Base-by-base conservation (phyloP, 2,329 filamentous ascomycete genomes). In the Didymella arachidicola region DNA sequence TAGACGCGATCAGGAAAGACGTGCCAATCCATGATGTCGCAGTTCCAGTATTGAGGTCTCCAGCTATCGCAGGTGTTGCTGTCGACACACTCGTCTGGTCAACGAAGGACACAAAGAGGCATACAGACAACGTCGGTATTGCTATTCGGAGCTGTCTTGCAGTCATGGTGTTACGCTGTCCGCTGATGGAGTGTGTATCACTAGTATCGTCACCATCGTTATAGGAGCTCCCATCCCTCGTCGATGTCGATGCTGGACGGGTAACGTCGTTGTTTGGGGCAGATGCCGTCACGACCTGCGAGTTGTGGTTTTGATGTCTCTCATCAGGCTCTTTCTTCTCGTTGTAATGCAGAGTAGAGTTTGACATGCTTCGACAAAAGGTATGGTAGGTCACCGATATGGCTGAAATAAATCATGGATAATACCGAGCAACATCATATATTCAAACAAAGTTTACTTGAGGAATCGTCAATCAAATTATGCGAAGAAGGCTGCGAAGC, bases 131-230 rank as follows among this genome's bases (percentile, higher is more conserved):
- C 2, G 82, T 80, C 6, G 73, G 73, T 59, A 87, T 86, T 42
- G 86, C 84, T 47, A 81, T 67, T 18, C 84, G 61, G 5, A 84
- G 75, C 62, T 85, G 79, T 7, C 72, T 75, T 29, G 79, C 79
- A 0, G 84, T 83, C 10, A 88, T 78, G 26, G 86, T 80, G 58
- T 87, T 85, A 7, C 81, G 84, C 69, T 87, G 85, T 5, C 63
- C 63, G n/a, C 62, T 62, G 29, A 65, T 46, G 10, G 62, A 65
- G 30, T 47, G 57, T n/a, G 62, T 51, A 38, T 65, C 62, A 38
- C 58, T 49, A 2, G 38, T 18, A 30, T 26, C 32, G n/a, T 46
- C 29, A 1, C 16, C 41, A n/a, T 46, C 39, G 2, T 25, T n/a
- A 19, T 26, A 18, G 27, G 6, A 41, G 18, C 38, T 41, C 4